Percentiles rank a stretch among this genome's conserved stretches.
Conservation (phyloP, 352 stramenopile genomes). For the Globisporangium nagaii region DNA sequence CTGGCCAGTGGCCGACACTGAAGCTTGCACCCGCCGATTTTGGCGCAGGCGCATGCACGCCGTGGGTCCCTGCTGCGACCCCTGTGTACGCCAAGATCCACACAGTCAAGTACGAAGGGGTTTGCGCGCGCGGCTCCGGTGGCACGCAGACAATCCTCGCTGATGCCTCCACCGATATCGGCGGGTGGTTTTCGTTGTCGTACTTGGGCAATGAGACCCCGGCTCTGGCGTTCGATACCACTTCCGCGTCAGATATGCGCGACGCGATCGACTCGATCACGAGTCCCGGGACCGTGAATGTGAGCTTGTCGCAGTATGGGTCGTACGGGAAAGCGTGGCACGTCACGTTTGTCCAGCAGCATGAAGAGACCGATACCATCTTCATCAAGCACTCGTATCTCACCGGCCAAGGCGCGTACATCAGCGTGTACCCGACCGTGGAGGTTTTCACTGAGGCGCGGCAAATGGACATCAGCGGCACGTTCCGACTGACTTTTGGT, state of each 20-base stretch:
- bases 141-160: slow-evolving; percentile 70
- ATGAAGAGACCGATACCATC: slow-evolving; percentile 60
- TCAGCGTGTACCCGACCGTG: slow-evolving; percentile 66
- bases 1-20: slow-evolving; percentile 65
- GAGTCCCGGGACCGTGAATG: slow-evolving; percentile 67
- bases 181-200: slow-evolving; percentile 87
- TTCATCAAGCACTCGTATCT: slow-evolving; percentile 69
- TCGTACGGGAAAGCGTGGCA: slow-evolving; percentile 82
- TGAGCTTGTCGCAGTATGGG: slow-evolving; percentile 63
- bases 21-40: slow-evolving; percentile 39
- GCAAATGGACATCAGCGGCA: slow-evolving; percentile 53
- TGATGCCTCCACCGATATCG: slow-evolving; percentile 72
- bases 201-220: slow-evolving; percentile 81
- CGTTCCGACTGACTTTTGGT: slow-evolving; percentile 51
- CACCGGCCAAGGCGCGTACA: slow-evolving; percentile 60
- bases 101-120: slow-evolving; percentile 63
- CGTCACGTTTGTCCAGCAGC: slow-evolving; percentile 84
- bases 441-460: slow-evolving; percentile 54
- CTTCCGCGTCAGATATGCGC: slow-evolving; percentile 74
- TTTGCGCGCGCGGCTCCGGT: slow-evolving; percentile 36
- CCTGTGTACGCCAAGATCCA: slow-evolving; percentile 53
- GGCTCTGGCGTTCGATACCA: slow-evolving; percentile 65
- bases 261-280: slow-evolving; percentile 88
- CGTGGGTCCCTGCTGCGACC: slow-evolving; percentile 26
- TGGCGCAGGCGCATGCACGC: slow-evolving; percentile 14